Percentiles rank a stretch among this genome's conserved stretches.
phyloP scores from a whole-genome alignment of 805 yeast species.

The Suhomyces sp. region DNA sequence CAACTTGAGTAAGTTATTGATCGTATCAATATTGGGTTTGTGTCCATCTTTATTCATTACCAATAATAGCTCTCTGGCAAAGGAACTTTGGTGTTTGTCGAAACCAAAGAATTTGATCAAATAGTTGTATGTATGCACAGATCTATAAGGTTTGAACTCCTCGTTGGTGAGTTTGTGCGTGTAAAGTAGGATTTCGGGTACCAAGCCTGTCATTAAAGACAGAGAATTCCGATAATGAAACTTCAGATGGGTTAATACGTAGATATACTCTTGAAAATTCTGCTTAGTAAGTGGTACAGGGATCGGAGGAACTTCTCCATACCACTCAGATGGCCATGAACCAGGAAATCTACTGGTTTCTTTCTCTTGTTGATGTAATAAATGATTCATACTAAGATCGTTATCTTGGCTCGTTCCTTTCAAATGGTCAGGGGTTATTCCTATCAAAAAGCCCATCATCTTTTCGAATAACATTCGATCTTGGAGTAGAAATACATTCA shows the following conservation, averaged over 20 bases:
- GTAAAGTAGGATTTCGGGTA: slow-evolving; percentile 36
- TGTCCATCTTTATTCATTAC: slow-evolving; percentile 44
- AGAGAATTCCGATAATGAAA: slow-evolving; percentile 32
- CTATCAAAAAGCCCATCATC: slow-evolving; percentile 33
- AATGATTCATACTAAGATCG: slow-evolving; percentile 13
- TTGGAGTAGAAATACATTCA: slow-evolving; percentile 25
- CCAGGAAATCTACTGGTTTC: slow-evolving; percentile 12
- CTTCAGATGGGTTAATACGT: slow-evolving; percentile 34
- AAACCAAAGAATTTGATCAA: slow-evolving; percentile 41
- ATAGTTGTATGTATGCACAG: slow-evolving; percentile 38
- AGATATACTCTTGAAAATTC: slow-evolving; percentile 35
- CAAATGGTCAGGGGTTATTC: slow-evolving; percentile 30
- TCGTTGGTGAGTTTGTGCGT: slow-evolving; percentile 37
- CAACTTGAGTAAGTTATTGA: slow-evolving; percentile 35
- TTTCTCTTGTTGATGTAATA: slow-evolving; percentile 22
- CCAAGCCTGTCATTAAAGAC: slow-evolving; percentile 34
- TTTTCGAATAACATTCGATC: slow-evolving; percentile 30
- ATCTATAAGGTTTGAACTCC: slow-evolving; percentile 28
- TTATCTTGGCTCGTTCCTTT: slow-evolving; percentile 17
- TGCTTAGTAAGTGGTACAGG: slow-evolving; percentile 27
- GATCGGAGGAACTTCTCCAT: slow-evolving; percentile 33
- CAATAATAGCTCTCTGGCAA: slow-evolving; percentile 38
- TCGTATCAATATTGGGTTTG: slow-evolving; percentile 39
- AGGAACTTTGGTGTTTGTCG: slow-evolving; percentile 39
- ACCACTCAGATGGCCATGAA: slow-evolving; percentile 21